Conservation (phyloP, 257 asterid genomes). For the Solanum stenotomum region DNA sequence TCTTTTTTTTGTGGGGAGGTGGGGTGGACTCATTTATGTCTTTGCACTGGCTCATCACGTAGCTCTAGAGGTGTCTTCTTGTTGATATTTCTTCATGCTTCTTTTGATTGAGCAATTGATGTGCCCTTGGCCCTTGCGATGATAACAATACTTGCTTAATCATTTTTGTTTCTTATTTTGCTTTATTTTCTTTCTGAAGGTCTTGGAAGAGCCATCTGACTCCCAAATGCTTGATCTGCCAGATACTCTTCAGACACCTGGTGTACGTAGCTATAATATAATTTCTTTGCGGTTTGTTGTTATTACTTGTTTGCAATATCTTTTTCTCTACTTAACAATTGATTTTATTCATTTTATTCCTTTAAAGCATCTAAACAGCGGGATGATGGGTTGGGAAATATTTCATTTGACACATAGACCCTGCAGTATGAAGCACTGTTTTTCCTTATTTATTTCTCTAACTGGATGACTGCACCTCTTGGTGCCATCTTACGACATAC, state of each 20-base stretch:
- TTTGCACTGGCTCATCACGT: background rate
- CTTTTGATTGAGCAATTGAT: background rate
- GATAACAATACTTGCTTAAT: constrained; percentile 1
- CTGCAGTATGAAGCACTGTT: background rate
- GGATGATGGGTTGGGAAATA: background rate
- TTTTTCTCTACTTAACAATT: background rate
- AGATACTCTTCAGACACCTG: constrained; percentile 70
- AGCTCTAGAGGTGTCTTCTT: background rate
- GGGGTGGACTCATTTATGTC: background rate
- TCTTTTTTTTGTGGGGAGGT: background rate
- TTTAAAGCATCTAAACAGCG: background rate
- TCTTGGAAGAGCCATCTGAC: constrained; percentile 55
- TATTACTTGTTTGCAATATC: background rate
- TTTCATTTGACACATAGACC: background rate
- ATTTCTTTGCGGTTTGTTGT: background rate
- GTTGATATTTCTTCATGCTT: background rate
- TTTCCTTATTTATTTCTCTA: background rate
- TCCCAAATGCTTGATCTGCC: constrained; percentile 38
- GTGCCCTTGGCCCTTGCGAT: background rate
- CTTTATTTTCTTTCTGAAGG: constrained; percentile 27
- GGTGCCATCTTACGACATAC: background rate
- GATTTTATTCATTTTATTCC: background rate
- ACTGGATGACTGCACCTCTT: background rate
- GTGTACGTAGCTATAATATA: constrained; percentile 31
- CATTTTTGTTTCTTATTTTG: background rate